Evolutionary conservation across 2,329 filamentous ascomycete species (phyloP).

Genomic region (Pseudogymnoascus sp.): DNA sequence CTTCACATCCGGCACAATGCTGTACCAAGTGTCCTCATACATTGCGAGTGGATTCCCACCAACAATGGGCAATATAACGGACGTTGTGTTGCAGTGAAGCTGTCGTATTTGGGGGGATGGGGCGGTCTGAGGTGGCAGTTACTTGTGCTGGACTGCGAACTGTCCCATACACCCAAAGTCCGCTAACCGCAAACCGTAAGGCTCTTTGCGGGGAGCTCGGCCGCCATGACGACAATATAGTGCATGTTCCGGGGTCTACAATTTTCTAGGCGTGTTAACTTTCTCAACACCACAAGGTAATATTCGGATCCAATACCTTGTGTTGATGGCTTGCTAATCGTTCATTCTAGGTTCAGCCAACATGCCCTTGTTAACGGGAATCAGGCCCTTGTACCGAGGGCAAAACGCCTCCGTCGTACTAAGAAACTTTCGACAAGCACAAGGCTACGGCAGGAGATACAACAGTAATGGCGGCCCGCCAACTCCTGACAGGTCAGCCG

Average conservation of each 20-base stretch:
- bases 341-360: neutral
- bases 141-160: neutral
- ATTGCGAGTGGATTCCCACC: slow-evolving; percentile 37
- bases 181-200: slow-evolving; percentile 1
- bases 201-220: slow-evolving; percentile 7
- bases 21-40: slow-evolving; percentile 84
- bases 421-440: slow-evolving; percentile 7
- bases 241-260: neutral
- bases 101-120: slow-evolving; percentile 3
- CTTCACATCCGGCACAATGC: slow-evolving; percentile 58
- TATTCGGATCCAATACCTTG: neutral
- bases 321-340: neutral
- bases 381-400: neutral
- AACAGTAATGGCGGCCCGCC: neutral
- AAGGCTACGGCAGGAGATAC: neutral
- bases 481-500: neutral
- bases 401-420: neutral
- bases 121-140: slow-evolving; percentile 8
- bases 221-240: slow-evolving; percentile 7
- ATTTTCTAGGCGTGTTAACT: neutral
- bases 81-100: neutral
- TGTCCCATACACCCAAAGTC: neutral
- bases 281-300: neutral
- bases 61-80: slow-evolving; percentile 3
- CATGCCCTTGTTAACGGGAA: slow-evolving; percentile 5